Evolutionary conservation across 768 basidiomycete genomes (phyloP), one percentile per base, ranked within the genome.

Genomic region (Butyriboletus loyo): DNA sequence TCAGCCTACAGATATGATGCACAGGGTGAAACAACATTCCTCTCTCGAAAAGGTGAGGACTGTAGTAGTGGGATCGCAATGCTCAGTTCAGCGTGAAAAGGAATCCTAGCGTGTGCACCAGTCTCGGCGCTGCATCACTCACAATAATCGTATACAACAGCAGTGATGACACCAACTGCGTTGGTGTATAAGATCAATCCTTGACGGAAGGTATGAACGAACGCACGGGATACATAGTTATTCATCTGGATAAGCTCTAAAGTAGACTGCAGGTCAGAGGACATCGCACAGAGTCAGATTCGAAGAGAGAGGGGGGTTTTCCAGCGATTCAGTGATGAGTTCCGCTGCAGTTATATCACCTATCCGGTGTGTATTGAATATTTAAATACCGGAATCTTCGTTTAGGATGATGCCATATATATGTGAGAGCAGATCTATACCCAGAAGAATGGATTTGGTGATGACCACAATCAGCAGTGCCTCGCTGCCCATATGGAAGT

Each of bases 111-210:
- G 10, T 1, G 10, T 3, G 22, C 3, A 11, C 17, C 1, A 0
- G n/a, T n/a, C n/a, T n/a, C n/a, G n/a, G n/a, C n/a, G n/a, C n/a
- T n/a, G n/a, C n/a, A 22, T n/a, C 17, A 24, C 55, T 49, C 27
- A 52, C 54, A 5, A 8, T 49, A 58, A 24, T 58, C 57, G 15
- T 58, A 57, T 19, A 27, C 22, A 0, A 49, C 44, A 17, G 22
- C 32, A 24, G 32, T 31, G 2, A 34, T 8, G 4, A 31, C 3
- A 1, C 15, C 1, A 19, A 57, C 54, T 56, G 7, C 0, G 6
- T 9, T 8, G 2, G 11, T 35, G 3, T 5, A 13, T 56, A 5
- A 40, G 45, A 40, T 32, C 1, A 4, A 25, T 25, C 2, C 6
- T 39, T 19, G 3, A 41, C 5, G 0, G 13, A 7, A 11, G 14